A percentile compares a stretch with the other conserved stretches of the same genome.
Conservation (phyloP, 2,329 filamentous ascomycete genomes). For the Aspergillus pseudoviridinutans region DNA sequence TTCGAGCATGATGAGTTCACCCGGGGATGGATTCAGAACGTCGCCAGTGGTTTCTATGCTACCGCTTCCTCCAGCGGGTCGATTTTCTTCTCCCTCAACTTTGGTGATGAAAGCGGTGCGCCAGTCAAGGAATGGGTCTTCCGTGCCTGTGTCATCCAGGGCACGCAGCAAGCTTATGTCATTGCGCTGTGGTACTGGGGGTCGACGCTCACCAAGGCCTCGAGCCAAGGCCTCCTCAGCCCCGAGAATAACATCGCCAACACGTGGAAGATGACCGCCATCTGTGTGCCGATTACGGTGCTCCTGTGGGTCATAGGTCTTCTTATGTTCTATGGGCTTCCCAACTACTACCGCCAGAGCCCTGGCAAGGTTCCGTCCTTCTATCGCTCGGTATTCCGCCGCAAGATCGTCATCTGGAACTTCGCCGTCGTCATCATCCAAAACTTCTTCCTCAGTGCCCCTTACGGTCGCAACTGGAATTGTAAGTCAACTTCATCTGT, state of each 20-base stretch:
- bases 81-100: slow-evolving; percentile 64
- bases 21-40: slow-evolving; percentile 55
- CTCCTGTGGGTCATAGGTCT: slow-evolving; percentile 55
- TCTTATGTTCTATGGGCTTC: slow-evolving; percentile 56
- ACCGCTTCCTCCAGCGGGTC: slow-evolving; percentile 59
- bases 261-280: slow-evolving; percentile 45
- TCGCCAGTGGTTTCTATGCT: slow-evolving; percentile 59
- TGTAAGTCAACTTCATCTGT: slow-evolving; percentile 33
- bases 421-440: slow-evolving; percentile 60
- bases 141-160: slow-evolving; percentile 62
- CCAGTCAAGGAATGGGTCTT: slow-evolving; percentile 62
- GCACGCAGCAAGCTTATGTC: slow-evolving; percentile 62
- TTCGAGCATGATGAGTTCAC: slow-evolving; percentile 38
- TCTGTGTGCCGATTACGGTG: slow-evolving; percentile 54
- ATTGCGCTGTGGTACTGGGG: slow-evolving; percentile 65
- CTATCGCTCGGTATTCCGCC: slow-evolving; percentile 57
- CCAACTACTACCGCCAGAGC: slow-evolving; percentile 61
- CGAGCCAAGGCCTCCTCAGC: slow-evolving; percentile 36
- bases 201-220: slow-evolving; percentile 46
- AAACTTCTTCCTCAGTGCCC: slow-evolving; percentile 63
- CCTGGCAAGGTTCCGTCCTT: slow-evolving; percentile 62
- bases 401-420: slow-evolving; percentile 64
- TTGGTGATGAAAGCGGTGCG: slow-evolving; percentile 59
- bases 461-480: slow-evolving; percentile 63
- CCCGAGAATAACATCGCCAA: slow-evolving; percentile 32